phyloP scores from a whole-genome alignment of 495 filamentous ascomycete species.

The Amniculicola lignicola region DNA sequence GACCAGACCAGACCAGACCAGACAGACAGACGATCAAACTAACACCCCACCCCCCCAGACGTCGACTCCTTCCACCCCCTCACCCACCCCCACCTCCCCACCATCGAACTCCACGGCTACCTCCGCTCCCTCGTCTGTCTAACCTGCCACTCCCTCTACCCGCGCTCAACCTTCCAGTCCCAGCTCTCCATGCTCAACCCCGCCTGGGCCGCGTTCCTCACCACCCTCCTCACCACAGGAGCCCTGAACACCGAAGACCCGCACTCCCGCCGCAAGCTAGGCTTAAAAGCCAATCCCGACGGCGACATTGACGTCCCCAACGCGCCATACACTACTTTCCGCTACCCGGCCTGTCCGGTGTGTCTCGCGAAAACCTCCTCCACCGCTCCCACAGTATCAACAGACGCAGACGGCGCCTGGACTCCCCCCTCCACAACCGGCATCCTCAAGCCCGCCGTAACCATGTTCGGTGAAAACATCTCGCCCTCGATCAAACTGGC shows the following conservation, averaged over 20 bases:
- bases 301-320: constrained; percentile 91
- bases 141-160: constrained; percentile 52
- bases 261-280: constrained; percentile 61
- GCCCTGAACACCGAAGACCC: constrained; percentile 76
- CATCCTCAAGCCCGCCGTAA: constrained; percentile 84
- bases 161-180: constrained; percentile 67
- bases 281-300: constrained; percentile 84
- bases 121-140: constrained; percentile 76
- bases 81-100: constrained; percentile 71
- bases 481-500: constrained; percentile 59
- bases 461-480: constrained; percentile 95
- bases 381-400: constrained; percentile 56
- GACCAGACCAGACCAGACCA: background rate
- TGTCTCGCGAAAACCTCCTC: constrained; percentile 65
- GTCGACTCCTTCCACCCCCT: constrained; percentile 88
- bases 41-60: constrained; percentile 46
- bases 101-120: constrained; percentile 87
- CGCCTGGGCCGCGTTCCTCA: constrained; percentile 75
- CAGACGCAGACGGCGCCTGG: constrained; percentile 83
- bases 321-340: constrained; percentile 82
- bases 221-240: constrained; percentile 64
- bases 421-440: constrained; percentile 64
- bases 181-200: constrained; percentile 79
- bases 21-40: background rate
- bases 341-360: constrained; percentile 83